These are phyloP conservation scores for Suillus brevipes DNA, from an alignment of 768 basidiomycete species.

Conservation along the genomic window DNA sequence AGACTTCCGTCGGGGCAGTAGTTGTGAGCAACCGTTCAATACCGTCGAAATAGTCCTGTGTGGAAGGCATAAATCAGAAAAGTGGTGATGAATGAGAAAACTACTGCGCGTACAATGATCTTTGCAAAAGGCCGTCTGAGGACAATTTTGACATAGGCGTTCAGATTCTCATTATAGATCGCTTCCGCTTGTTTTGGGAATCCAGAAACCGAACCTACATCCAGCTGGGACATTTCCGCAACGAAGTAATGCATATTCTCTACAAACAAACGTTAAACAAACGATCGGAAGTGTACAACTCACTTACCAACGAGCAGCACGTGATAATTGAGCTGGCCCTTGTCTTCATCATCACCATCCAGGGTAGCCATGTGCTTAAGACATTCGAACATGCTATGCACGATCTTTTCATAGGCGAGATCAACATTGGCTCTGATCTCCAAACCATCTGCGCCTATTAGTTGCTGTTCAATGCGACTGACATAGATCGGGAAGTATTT, in stretches of 20 bases:
- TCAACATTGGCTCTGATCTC: constrained; percentile 80
- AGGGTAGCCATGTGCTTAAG: constrained; percentile 96
- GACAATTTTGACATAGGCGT: constrained; percentile 83
- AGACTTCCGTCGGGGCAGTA: constrained; percentile 73
- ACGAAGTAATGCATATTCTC: constrained; percentile 98
- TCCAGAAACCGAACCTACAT: constrained; percentile 57
- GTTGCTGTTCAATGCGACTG: constrained; percentile 78
- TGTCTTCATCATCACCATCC: constrained; percentile 92
- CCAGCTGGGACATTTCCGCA: constrained; percentile 73
- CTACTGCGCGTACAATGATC: constrained; percentile 63
- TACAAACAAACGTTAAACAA: constrained; percentile 32
- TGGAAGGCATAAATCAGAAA: neutral
- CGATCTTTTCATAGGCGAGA: constrained; percentile 82
- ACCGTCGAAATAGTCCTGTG: constrained; percentile 92
- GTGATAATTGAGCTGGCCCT: constrained; percentile 95
- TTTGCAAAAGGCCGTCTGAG: constrained; percentile 84
- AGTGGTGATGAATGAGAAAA: neutral
- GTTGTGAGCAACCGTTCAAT: constrained; percentile 85
- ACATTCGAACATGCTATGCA: constrained; percentile 88
- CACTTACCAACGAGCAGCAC: constrained; percentile 88
- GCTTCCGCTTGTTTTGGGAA: constrained; percentile 75
- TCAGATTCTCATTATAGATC: constrained; percentile 88
- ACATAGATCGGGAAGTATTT: constrained; percentile 92
- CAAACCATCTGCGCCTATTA: constrained; percentile 72
- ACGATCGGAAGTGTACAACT: neutral